Conservation (phyloP, 169 alveolate species). For the Theileria sp. region DNA sequence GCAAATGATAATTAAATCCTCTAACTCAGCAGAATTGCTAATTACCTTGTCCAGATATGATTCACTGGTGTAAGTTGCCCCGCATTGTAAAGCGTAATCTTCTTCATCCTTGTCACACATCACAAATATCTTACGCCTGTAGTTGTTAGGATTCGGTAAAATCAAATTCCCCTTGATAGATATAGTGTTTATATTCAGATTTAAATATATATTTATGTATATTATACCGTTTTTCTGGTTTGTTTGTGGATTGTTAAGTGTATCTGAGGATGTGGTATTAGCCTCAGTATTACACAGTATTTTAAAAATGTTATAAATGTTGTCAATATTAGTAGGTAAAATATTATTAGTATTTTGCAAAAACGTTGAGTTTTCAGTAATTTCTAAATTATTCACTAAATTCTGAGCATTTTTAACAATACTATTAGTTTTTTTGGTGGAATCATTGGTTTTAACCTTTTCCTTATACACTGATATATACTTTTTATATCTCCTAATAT, state of each 20-base stretch:
- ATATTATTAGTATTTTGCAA: background rate
- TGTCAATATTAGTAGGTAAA: background rate
- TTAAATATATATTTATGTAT: conserved; percentile 32
- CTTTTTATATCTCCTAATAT: background rate
- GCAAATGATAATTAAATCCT: conserved; percentile 82
- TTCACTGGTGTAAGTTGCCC: conserved; percentile 74
- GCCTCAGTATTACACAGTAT: background rate
- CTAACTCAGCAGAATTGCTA: conserved; percentile 71
- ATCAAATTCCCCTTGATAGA: conserved; percentile 52
- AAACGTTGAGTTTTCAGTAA: background rate
- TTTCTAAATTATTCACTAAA: background rate
- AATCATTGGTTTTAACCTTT: background rate
- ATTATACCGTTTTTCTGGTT: background rate
- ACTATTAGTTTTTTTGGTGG: background rate
- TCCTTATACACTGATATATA: background rate
- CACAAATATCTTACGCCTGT: conserved; percentile 52
- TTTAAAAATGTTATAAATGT: conserved; percentile 1
- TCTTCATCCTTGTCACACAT: conserved; percentile 63
- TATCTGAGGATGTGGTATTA: background rate
- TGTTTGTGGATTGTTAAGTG: background rate
- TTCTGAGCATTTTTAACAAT: background rate
- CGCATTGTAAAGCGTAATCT: conserved; percentile 43
- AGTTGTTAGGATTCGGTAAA: conserved; percentile 55
- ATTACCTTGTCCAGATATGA: conserved; percentile 68
- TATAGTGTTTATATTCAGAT: conserved; percentile 41